Evolutionary conservation across 441 rosid genomes (phyloP), one percentile per base, ranked within the genome.

Genomic region (Brassica balearica): DNA sequence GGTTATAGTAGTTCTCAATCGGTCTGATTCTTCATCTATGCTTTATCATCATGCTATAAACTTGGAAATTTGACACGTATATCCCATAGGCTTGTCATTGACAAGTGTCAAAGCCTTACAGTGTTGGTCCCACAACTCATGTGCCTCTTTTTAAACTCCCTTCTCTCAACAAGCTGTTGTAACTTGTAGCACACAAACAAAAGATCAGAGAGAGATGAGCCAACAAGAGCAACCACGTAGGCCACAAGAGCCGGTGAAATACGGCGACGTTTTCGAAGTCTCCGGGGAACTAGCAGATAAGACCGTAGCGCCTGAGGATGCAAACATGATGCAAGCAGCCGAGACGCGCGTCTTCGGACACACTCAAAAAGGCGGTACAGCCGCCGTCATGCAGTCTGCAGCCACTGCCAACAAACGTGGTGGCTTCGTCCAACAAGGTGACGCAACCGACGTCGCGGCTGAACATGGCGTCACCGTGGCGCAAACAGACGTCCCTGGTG

Each of bases 321-420:
- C 96, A 0, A 84, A 86, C 51, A 86, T 92, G 93, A 89, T 90
- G 97, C 94, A 87, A 79, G 81, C 85, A 0, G 93, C 90, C 0
- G 98, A 93, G 77, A 68, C 87, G 14, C 79, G 65, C 63, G 82
- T 87, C 10, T 74, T 88, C 2, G 94, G 94, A 3, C 85, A 80
- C 68, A 89, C 90, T 41, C 87, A 85, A 34, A 90, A 84, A 80
- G 95, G 92, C 0, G 90, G 97, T 14, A 70, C 90, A 1, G 94
- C 95, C 1, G 85, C 97, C 0, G 48, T 68, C 73, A 89, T 88
- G 94, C 97, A 92, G 77, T 62, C 93, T 4, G 97, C 98, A 3
- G 93, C 93, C 10, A 72, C 87, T 15, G 41, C 14, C 3, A 92
- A 89, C 27, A 85, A 80, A 67, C 85, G 78, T 23, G 84, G 89